phyloP scores from a whole-genome alignment of 805 yeast genomes.

The Metschnikowia continentalis region DNA sequence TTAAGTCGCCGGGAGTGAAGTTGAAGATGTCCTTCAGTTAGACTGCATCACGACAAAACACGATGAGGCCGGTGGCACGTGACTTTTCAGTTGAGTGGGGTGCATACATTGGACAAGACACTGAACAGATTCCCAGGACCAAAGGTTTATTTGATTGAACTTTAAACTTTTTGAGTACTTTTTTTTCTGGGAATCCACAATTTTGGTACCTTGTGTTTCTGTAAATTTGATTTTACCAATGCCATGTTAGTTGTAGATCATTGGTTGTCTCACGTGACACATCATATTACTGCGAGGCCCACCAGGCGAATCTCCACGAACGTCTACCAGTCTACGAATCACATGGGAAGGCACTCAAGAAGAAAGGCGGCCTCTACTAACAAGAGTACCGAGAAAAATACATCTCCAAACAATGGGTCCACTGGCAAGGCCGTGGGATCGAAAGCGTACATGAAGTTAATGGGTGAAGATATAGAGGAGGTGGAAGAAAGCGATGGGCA shows the following conservation, averaged over 20 bases:
- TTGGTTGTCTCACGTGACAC: not conserved
- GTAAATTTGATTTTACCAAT: no score
- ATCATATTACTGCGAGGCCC: not conserved
- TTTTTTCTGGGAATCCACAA: no score
- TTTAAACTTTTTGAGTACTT: no score
- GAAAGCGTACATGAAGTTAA: slow-evolving; percentile 23
- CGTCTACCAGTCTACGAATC: not conserved
- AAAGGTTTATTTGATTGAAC: no score
- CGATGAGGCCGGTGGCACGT: slow-evolving; percentile 1
- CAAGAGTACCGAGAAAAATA: not conserved
- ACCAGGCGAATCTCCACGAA: not conserved
- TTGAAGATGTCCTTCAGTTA: not conserved
- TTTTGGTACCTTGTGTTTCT: no score
- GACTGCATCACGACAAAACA: not conserved
- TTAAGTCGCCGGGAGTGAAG: not conserved
- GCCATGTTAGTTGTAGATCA: no score
- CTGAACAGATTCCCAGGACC: not conserved
- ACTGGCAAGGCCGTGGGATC: slow-evolving; percentile 9
- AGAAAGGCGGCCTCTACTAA: not conserved
- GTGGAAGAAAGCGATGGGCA: slow-evolving; percentile 27
- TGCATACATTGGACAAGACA: not conserved
- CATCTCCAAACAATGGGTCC: not conserved
- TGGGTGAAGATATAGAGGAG: slow-evolving; percentile 32
- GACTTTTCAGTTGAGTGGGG: not conserved
- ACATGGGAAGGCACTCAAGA: not conserved